Conservation (phyloP, 768 basidiomycete genomes). For the Exidia glandulosa region DNA sequence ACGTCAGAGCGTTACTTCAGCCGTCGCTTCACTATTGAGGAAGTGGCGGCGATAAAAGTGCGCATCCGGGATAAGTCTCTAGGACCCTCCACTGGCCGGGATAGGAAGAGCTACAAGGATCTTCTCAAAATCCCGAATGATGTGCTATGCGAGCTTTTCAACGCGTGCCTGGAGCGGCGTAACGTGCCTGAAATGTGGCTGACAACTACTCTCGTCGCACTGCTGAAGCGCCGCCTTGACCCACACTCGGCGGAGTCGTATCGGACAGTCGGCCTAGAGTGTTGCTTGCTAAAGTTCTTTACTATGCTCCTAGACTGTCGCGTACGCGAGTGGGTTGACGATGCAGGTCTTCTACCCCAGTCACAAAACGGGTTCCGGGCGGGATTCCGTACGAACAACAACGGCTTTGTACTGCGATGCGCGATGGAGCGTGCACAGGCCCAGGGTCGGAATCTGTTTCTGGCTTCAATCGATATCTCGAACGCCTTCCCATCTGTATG, state of each 20-base stretch:
- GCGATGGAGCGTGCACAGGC: conserved; percentile 11
- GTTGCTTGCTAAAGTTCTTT: conserved; percentile 17
- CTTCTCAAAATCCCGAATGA: not conserved
- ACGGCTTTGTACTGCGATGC: conserved; percentile 13
- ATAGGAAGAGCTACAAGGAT: not conserved
- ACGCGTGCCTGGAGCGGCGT: conserved; percentile 1
- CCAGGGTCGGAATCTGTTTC: conserved; percentile 7
- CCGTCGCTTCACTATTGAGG: not conserved
- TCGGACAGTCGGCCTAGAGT: conserved; percentile 18
- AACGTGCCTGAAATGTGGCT: conserved; percentile 11
- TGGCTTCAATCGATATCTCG: conserved; percentile 15
- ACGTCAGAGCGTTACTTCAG: not conserved
- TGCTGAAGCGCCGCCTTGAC: conserved; percentile 12
- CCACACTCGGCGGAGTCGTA: conserved; percentile 13
- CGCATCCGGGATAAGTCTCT: not conserved
- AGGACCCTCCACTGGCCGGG: not conserved
- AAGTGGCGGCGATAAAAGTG: not conserved
- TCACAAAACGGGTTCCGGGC: conserved; percentile 23
- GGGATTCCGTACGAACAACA: conserved; percentile 19
- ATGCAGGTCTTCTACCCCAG: conserved; percentile 10
- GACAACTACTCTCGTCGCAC: conserved; percentile 5
- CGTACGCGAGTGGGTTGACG: conserved; percentile 7
- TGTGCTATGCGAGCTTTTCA: conserved; percentile 15
- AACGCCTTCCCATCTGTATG: conserved; percentile 28
- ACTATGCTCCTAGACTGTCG: conserved; percentile 15